Percentiles rank a stretch among this genome's conserved stretches.
These are phyloP conservation scores for Paragyromitra xinjiangensis DNA, from an alignment of 495 filamentous ascomycete genomes.

Conservation along the genomic window DNA sequence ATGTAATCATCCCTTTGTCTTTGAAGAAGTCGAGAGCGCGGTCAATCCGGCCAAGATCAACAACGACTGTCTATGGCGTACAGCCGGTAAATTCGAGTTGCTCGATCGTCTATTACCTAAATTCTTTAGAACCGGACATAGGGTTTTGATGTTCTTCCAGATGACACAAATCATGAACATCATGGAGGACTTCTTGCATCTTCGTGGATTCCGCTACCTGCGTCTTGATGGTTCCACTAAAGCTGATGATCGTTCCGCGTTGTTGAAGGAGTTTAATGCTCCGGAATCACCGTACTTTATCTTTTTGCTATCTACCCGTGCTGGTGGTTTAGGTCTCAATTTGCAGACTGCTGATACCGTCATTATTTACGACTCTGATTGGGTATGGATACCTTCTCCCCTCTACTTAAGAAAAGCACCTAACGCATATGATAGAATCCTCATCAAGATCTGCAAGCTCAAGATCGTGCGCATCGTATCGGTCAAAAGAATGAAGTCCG, in stretches of 20 bases:
- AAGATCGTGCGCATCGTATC: conserved; percentile 99
- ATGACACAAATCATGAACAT: conserved; percentile 99
- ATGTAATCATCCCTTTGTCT: conserved; percentile 99
- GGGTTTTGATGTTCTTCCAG: conserved; percentile 99
- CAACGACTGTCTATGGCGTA: conserved; percentile 95
- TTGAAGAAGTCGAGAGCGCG: conserved; percentile 95
- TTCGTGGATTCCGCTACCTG: conserved; percentile 81
- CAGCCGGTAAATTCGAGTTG: conserved; percentile 95
- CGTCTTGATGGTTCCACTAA: conserved; percentile 96
- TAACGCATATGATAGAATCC: conserved; percentile 68
- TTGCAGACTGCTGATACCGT: conserved; percentile 97
- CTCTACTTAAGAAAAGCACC: background rate
- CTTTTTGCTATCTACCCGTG: conserved; percentile 97
- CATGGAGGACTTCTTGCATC: conserved; percentile 97
- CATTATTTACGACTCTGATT: conserved; percentile 99
- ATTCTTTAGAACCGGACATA: conserved; percentile 85
- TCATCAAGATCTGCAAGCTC: conserved; percentile 97
- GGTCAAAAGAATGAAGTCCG: conserved; percentile 99
- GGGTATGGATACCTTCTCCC: conserved; percentile 60
- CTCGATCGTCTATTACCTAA: conserved; percentile 92
- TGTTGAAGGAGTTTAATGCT: conserved; percentile 87
- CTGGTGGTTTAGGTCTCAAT: conserved; percentile 96
- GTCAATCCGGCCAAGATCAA: conserved; percentile 88
- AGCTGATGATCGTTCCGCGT: conserved; percentile 92
- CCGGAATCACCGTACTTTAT: conserved; percentile 92